Base-by-base conservation (phyloP, 2,329 filamentous ascomycete genomes). In the Apiospora aurea region DNA sequence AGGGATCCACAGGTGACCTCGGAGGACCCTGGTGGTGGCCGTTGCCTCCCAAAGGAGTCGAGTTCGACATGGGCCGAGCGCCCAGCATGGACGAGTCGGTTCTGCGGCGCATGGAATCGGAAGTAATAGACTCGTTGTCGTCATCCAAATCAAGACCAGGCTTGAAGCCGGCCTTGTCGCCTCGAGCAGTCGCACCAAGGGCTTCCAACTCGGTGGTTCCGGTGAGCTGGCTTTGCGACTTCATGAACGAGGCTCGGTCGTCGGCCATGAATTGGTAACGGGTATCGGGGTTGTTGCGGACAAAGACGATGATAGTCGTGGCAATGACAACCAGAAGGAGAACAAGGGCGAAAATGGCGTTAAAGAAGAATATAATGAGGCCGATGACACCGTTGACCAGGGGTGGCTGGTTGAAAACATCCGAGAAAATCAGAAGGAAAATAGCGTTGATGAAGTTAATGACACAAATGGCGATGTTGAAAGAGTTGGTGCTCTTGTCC, bases 401-500 rank as follows among this genome's bases (percentile, higher is more conserved):
- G 44, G 90, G 87, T 14, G 94, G 94, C 77, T 94, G 92, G 77
- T 92, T 89, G 83, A 96, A 96, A 53, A 96, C 89, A 73, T 92
- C 87, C n/a, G 92, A 93, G 84, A 96, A 96, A 77, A 96, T 88
- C 70, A 97, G 85, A 67, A 96, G 83, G 85, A 96, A 95, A 79
- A 96, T 90, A 67, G 91, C 87, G 82, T 94, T 95, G 79, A 96
- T 82, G 82, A 96, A 95, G 85, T 96, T 96, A 82, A 96, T 87
- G 46, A 90, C 91, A 72, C 89, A 91, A 77, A 96, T 97, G 72
- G 93, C 88, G 79, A 97, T 96, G 85, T 96, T 96, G 87, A 95
- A 96, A 72, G 91, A 90, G 81, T 97, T 97, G 73, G 94, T 96
- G 85, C 94, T 95, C 89, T 96, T 96, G 87, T 97, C 94, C 94